These are phyloP conservation scores for Crithidia expoeki DNA, from an alignment of 208 protist species.

Conservation along the genomic window DNA sequence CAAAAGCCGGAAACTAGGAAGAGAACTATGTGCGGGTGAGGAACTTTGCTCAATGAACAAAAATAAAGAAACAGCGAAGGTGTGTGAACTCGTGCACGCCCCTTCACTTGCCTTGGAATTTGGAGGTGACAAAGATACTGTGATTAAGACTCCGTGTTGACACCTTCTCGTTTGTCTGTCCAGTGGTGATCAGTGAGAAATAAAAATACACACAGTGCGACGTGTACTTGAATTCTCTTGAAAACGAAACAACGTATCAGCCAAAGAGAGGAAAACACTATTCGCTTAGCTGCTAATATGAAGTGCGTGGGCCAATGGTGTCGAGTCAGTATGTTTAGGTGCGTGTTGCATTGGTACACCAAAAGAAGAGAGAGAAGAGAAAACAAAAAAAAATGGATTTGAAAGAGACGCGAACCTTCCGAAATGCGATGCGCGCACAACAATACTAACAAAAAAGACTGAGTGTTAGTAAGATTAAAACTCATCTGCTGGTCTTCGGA, in stretches of 20 bases:
- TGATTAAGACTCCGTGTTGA: too few species aligned
- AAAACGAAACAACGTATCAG: conserved; percentile 2
- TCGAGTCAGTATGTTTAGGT: not conserved
- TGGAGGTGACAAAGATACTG: not conserved
- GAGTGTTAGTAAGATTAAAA: too few species aligned
- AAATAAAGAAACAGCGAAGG: not conserved
- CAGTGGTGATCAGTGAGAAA: not conserved
- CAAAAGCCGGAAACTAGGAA: not conserved
- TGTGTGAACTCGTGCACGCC: not conserved
- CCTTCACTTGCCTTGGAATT: not conserved
- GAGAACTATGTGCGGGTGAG: not conserved
- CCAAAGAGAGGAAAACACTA: conserved; percentile 3
- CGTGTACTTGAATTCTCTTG: not conserved
- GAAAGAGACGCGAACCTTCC: too few species aligned
- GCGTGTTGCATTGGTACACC: not conserved
- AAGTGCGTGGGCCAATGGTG: not conserved
- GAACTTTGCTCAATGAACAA: not conserved
- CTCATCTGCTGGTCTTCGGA: too few species aligned
- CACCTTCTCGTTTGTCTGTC: not conserved
- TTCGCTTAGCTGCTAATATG: not conserved
- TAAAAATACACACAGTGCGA: not conserved
- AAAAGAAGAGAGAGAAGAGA: not conserved
- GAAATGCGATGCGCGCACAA: too few species aligned
- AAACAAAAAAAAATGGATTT: not conserved
- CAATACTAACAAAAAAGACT: too few species aligned